Base-by-base conservation (phyloP, 2,329 filamentous ascomycete genomes). In the Aspergillus awamori region DNA sequence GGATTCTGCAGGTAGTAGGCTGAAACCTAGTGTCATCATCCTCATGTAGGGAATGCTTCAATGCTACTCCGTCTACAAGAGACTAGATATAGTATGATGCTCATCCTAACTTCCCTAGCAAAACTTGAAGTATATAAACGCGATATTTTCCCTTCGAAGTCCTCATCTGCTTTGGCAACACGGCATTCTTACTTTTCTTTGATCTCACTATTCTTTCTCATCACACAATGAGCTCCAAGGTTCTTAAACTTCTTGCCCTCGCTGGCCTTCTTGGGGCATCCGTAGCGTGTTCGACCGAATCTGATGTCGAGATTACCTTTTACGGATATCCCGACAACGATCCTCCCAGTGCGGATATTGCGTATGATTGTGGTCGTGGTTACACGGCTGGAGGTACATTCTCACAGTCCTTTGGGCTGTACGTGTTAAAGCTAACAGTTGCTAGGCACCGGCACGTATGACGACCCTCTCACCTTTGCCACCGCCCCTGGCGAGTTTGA, bases 391-490 rank as follows among this genome's bases (percentile, higher is more conserved):
- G 61, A 5, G 61, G 61, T 51, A 30, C 4, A 26, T 8, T 13
- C 8, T n/a, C 8, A 4, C 4, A 6, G 3, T 22, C 5, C 4
- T 45, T 30, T 3, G 8, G 28, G 10, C 41, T 7, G 41, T 10
- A 7, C 5, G 3, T 24, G 11, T 13, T 11, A 36, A 13, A 13
- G 41, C n/a, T 45, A 15, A 45, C 6, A 7, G 10, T 24, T 10
- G 13, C 17, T 45, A 56, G 53, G 53, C 5, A 56, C 53, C 15
- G 63, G 61, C 11, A 65, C 61, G 2, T 59, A 59, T 53, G 33
- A 52, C 20, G 54, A 65, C 20, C 63, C 63, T 5, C 22, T 65
- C 8, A 65, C 61, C 13, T 59, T 63, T 28, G 63, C 63, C 8
- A 54, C 61, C 5, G 63, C 56, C 8, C 49, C 56, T 8, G 63